Base-by-base conservation (phyloP, 2,329 filamentous ascomycete species). In the Botrytis galanthina region DNA sequence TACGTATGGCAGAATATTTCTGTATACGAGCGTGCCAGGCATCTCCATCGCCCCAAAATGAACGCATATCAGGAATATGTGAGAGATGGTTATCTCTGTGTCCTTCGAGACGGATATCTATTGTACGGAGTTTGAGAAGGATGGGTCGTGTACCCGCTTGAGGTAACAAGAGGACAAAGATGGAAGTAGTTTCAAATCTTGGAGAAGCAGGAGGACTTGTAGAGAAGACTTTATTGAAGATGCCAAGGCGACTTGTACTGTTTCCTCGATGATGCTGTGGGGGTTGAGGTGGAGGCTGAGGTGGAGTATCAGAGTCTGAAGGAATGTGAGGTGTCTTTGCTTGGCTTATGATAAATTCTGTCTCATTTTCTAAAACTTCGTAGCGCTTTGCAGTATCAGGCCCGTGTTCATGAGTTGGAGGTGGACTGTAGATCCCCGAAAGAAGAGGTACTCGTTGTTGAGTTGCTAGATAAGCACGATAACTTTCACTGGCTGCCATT, bases 1-100 rank as follows among this genome's bases (percentile, higher is more conserved):
- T 70, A 14, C n/a, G 2, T 32, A 73, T n/a, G n/a, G n/a, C 54
- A 32, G 71, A 70, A 39, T 73, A 73, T 22, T 54, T 73, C 39
- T 54, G 66, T 37, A 44, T 62, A 22, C 71, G 54, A 39, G 71
- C 42, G 14, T 70, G 66, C 71, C 71, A 73, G 46, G 64, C 54
- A 39, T 62, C 54, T 5, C 66, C 71, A 70, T 73, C 71, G 2
- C 71, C 71, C 71, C 71, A 73, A 44, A 73, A 73, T 29, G 71
- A 73, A 22, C 71, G 63, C 71, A 73, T 73, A 29, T 73, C 71
- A 37, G 71, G 71, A 10, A 73, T 57, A 35, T 73, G 71, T 1
- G 71, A 70, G 14, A 73, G 71, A 20, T 73, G 54, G 22, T 73
- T 73, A 37, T 73, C 71, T 51, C 37, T 70, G 35, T 54, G 54